phyloP scores from a whole-genome alignment of 2,329 filamentous ascomycete genomes.

The Sclerotinia subarctica region DNA sequence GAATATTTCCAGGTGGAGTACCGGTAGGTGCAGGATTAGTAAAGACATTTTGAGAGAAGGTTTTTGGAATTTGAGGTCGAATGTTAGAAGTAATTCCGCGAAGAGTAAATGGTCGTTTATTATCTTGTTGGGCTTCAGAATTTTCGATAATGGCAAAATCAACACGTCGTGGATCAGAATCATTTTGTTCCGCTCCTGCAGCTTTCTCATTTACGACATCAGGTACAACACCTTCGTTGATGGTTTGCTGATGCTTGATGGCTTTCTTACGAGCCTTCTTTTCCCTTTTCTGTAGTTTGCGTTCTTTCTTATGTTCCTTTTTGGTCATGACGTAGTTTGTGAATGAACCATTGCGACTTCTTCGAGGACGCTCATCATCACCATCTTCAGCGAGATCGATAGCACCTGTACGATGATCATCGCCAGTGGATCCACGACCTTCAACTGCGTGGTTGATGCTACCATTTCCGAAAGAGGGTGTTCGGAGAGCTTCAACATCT shows the following conservation, averaged over 20 bases:
- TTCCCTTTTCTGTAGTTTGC: conserved; percentile 41
- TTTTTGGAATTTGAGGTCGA: conserved; percentile 59
- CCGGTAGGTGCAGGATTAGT: conserved; percentile 40
- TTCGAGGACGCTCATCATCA: conserved; percentile 44
- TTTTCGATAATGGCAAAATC: conserved; percentile 52
- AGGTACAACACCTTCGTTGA: conserved; percentile 27
- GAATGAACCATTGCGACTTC: conserved; percentile 34
- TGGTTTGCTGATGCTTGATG: conserved; percentile 28
- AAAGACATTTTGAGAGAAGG: conserved; percentile 70
- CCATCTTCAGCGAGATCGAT: conserved; percentile 53
- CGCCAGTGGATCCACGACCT: conserved; percentile 30
- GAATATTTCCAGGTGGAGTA: conserved; percentile 45
- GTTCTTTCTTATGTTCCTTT: conserved; percentile 41
- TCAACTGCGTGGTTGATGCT: conserved; percentile 28
- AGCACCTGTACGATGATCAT: conserved; percentile 36
- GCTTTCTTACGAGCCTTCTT: conserved; percentile 30
- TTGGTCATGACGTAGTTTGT: conserved; percentile 31
- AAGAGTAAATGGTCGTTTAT: conserved; percentile 51
- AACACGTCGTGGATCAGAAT: conserved; percentile 52
- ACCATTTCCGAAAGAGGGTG: conserved; percentile 42
- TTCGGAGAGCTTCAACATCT: conserved; percentile 40
- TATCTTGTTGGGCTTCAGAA: conserved; percentile 24
- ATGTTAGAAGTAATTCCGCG: conserved; percentile 55
- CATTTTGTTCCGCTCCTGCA: conserved; percentile 20
- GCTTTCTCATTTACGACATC: conserved; percentile 28